Evolutionary conservation across 306 rosid species (phyloP).

Genomic region (Nissolia schottii): DNA sequence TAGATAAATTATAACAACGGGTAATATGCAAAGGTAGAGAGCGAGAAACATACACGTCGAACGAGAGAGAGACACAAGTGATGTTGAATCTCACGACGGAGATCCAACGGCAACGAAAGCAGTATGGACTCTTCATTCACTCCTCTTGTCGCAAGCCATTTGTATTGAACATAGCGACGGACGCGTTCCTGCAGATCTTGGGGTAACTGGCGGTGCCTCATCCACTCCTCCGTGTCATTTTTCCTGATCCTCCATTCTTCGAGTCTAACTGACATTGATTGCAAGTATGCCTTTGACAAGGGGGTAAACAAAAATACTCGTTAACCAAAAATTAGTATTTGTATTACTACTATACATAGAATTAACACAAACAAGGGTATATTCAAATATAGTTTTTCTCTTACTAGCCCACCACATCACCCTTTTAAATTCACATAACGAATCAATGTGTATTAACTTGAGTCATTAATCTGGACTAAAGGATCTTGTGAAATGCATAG

Average conservation of each 20-base stretch:
- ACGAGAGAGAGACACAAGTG: conserved; percentile 82
- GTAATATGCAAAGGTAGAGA: neutral
- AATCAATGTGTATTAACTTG: neutral
- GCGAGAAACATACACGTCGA: conserved; percentile 68
- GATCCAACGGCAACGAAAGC: conserved; percentile 64
- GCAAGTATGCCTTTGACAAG: conserved; percentile 61
- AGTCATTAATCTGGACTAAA: neutral
- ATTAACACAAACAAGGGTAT: neutral
- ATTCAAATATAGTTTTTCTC: neutral
- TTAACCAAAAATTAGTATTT: conserved; percentile 17
- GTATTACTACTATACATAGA: neutral
- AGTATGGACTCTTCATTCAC: conserved; percentile 80
- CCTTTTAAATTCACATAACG: neutral
- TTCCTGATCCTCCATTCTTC: conserved; percentile 89
- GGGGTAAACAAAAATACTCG: neutral
- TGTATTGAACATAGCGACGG: conserved; percentile 70
- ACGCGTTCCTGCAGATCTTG: conserved; percentile 69
- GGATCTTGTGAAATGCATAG: neutral
- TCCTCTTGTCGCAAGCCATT: conserved; percentile 89
- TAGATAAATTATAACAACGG: neutral
- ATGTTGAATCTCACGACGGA: conserved; percentile 84
- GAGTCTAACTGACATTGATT: conserved; percentile 67
- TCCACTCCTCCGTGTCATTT: conserved; percentile 91
- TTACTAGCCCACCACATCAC: neutral
- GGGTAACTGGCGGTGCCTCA: conserved; percentile 91